These are phyloP conservation scores for Gardenia jasminoides DNA, from an alignment of 257 asterid genomes.

Conservation along the genomic window DNA sequence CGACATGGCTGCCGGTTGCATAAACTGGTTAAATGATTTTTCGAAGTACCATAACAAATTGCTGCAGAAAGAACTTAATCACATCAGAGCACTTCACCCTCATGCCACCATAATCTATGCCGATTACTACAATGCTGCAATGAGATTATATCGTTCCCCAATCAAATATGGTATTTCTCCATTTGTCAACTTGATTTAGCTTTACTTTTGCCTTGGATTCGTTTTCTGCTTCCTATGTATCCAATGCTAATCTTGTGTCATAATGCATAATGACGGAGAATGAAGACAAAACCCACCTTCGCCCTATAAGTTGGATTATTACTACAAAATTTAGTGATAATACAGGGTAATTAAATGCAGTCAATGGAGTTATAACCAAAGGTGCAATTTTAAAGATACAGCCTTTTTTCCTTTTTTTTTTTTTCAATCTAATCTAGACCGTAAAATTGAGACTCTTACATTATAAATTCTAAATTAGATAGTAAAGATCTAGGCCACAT, in stretches of 20 bases:
- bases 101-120: conserved; percentile 35
- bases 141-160: conserved; percentile 25
- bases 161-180: conserved; percentile 15
- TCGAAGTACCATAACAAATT: conserved; percentile 28
- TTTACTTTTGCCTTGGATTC: neutral
- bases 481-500: no score
- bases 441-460: no score
- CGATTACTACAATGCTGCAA: conserved; percentile 42
- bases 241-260: neutral
- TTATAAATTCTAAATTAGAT: no score
- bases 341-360: neutral
- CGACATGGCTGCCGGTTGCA: conserved; percentile 36
- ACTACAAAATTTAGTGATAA: neutral
- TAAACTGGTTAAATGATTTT: conserved; percentile 33
- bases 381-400: no score
- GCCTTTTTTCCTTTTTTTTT: no score
- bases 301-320: neutral
- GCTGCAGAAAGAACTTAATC: conserved; percentile 25
- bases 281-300: neutral
- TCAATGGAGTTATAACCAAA: no score
- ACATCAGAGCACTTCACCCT: conserved; percentile 23
- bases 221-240: neutral
- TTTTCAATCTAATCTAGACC: no score
- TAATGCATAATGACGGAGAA: neutral
- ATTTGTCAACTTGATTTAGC: neutral